Evolutionary conservation across 2,329 filamentous ascomycete species (phyloP).

Genomic region (Botryotinia globosa): DNA sequence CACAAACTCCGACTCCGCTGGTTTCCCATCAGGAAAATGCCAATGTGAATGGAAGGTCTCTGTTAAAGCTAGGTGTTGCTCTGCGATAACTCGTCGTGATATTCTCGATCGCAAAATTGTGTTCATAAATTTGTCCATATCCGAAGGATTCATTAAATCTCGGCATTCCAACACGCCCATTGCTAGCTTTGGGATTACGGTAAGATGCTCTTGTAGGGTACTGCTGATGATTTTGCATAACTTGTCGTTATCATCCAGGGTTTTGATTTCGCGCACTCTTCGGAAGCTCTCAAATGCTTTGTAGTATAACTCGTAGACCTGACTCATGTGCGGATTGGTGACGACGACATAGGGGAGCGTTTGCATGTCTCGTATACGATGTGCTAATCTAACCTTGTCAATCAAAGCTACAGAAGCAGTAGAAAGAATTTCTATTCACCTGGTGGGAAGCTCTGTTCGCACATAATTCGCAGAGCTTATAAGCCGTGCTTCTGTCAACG

Average conservation of each 20-base stretch:
- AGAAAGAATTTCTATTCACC: slow-evolving; percentile 46
- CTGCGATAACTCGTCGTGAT: slow-evolving; percentile 91
- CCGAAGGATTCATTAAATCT: slow-evolving; percentile 72
- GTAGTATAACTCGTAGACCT: slow-evolving; percentile 97
- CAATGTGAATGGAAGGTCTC: slow-evolving; percentile 90
- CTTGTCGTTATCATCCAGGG: slow-evolving; percentile 82
- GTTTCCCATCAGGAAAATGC: slow-evolving; percentile 72
- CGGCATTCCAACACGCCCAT: slow-evolving; percentile 93
- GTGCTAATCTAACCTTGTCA: slow-evolving; percentile 65
- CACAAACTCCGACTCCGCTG: slow-evolving; percentile 72
- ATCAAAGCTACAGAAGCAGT: background rate
- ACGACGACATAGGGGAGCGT: slow-evolving; percentile 93
- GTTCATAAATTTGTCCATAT: slow-evolving; percentile 93
- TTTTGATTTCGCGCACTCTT: slow-evolving; percentile 77
- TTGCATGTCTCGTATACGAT: slow-evolving; percentile 96
- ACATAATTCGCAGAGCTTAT: slow-evolving; percentile 98
- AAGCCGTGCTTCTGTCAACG: slow-evolving; percentile 82
- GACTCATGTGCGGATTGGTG: slow-evolving; percentile 88
- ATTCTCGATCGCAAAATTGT: slow-evolving; percentile 89
- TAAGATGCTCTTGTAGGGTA: slow-evolving; percentile 82
- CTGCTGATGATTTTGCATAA: slow-evolving; percentile 78
- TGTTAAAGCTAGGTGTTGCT: slow-evolving; percentile 92
- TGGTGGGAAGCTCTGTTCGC: slow-evolving; percentile 85
- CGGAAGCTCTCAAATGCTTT: slow-evolving; percentile 91
- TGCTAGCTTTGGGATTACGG: slow-evolving; percentile 88